Conservation (phyloP, 2,329 filamentous ascomycete genomes). For the Balansia obtecta region DNA sequence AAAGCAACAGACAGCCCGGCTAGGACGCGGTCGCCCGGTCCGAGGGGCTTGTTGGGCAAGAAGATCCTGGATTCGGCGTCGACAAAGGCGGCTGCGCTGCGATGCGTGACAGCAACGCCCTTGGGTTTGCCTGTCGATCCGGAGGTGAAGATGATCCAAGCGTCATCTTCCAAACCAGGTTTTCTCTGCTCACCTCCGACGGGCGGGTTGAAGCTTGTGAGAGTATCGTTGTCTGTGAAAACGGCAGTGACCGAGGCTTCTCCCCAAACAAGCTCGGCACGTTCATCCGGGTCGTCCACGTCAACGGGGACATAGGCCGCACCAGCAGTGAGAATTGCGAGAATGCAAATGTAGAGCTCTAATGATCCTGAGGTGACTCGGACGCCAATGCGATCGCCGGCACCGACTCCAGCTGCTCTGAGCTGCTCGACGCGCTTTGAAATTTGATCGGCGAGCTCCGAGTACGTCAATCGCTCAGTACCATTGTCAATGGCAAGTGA, state of each 20-base stretch:
- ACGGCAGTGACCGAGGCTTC: constrained; percentile 10
- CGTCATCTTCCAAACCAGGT: constrained; percentile 9
- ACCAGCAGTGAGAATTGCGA: constrained; percentile 9
- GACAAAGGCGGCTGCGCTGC: constrained; percentile 14
- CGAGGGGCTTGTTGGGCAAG: constrained; percentile 9
- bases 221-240: constrained; percentile 8
- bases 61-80: constrained; percentile 12
- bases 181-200: background rate
- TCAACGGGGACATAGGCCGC: constrained; percentile 13
- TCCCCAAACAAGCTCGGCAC: constrained; percentile 10
- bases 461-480: constrained; percentile 6
- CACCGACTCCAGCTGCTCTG: constrained; percentile 6
- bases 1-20: constrained; percentile 13
- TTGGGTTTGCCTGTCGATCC: constrained; percentile 14
- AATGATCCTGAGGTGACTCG: constrained; percentile 10
- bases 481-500: constrained; percentile 10
- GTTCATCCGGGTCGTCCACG: constrained; percentile 12
- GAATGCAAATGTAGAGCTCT: constrained; percentile 11
- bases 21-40: constrained; percentile 12
- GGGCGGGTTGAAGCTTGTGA: constrained; percentile 5
- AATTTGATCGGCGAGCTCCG: constrained; percentile 5
- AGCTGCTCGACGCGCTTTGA: constrained; percentile 4
- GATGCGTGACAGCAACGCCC: constrained; percentile 13
- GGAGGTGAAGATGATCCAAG: constrained; percentile 15
- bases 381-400: constrained; percentile 10